Base-by-base conservation (phyloP, 169 alveolate genomes). In the Eimeria necatrix region DNA sequence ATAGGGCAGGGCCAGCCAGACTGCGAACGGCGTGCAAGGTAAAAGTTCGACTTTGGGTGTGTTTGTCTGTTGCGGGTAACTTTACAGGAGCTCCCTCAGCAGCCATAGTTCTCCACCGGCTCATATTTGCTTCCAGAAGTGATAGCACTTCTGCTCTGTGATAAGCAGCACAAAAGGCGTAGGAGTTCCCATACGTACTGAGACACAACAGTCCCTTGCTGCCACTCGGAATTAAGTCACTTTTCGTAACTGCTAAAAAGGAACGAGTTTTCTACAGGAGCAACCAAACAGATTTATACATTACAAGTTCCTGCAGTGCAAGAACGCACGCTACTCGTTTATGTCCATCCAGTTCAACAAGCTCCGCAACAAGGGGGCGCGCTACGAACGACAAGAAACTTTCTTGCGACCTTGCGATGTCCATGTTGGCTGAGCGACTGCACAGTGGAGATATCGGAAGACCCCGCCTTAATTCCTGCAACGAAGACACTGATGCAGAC, bases 391-490 rank as follows among this genome's bases (percentile, higher is more conserved):
- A 93, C 81, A 98, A 94, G 95, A 98, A 98, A 49, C 98, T 98
- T 52, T 96, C 97, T 95, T 98, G 98, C 49, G 98, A 95, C 78
- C 95, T 95, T 32, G 99, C 97, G 20, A 98, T 97, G 93, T 97
- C 97, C 91, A 95, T 96, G 32, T 98, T 97, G 49, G 98, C 95
- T 2, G 96, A 97, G 87, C 99, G 96, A 89, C 98, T 98, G 96
- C 99, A 98, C 84, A 98, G 96, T 88, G 98, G 97, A 20, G 98
- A 97, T 22, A 98, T 96, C 32, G 98, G 97, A 56, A 98, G 93
- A 6, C 97, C 97, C 59, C 95, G 78, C 32, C 96, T 95, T 64
- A 96, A 97, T 89, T 98, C 99, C 89, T 89, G 88, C 53, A 73
- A 26, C 84, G 20, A 73, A 32, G 41, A 32, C 41, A 32, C 41